Evolutionary conservation across 495 filamentous ascomycete genomes (phyloP), one percentile per base, ranked within the genome.

Genomic region (Astrothelium macrocarpum): DNA sequence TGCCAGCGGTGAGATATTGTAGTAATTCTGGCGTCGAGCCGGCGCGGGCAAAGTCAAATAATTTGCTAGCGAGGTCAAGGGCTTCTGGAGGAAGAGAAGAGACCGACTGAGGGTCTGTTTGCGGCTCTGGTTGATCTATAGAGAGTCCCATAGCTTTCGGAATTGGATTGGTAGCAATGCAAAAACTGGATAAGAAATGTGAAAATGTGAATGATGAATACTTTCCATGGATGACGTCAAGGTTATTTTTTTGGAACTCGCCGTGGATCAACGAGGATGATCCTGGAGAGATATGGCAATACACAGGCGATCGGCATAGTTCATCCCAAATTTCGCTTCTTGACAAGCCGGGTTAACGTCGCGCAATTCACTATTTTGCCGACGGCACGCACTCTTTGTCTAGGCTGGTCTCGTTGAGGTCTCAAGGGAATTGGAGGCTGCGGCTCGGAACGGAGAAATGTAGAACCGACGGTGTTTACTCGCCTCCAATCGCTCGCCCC

Each of bases 21-120:
- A 23, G 29, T 0, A 77, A 69, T 0, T 59, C 26, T 12, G 67
- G 1, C 14, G 72, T 75, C 10, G 64, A 16, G 65, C 75, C 75
- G 5, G 58, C 43, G 46, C 75, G 75, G 9, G 75, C 74, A 46
- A 71, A 62, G 64, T 76, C 69, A 68, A 78, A 78, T 60, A 76
- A 69, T 68, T 74, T 74, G 60, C 72, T 56, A 12, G 75, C 75
- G 10, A 78, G 75, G 18, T 71, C 73, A 32, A 78, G 68, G 56
- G 75, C 75, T 62, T 65, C 75, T 1, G 74, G 72, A 29, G 75
- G 75, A 31, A 78, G 74, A 39, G 63, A 53, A 39, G 59, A 42
- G 39, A 66, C 42, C 29, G 63, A 46, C 31, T 64, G 61, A 32
- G 62, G n/a, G 4, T 43, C 18, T 60, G 59, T 3, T 36, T 64